These are phyloP conservation scores for Aciculosporium take DNA, from an alignment of 2,329 filamentous ascomycete species.

Conservation along the genomic window DNA sequence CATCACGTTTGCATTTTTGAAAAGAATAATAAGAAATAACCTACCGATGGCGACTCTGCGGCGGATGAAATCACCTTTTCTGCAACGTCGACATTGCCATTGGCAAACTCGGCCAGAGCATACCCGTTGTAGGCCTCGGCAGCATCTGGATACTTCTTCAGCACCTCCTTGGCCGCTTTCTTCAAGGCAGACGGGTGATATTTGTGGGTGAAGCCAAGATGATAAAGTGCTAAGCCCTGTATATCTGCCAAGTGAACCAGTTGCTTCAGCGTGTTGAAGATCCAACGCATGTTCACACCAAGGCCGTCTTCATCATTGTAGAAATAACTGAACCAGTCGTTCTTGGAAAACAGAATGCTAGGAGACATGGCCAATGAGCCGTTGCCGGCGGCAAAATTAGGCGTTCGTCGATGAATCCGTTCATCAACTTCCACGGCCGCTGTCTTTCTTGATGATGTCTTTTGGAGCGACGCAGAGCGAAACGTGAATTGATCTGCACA, in stretches of 20 bases:
- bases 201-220: slow-evolving; percentile 49
- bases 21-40: slow-evolving; percentile 5
- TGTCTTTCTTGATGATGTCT: slow-evolving; percentile 1
- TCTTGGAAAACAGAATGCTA: slow-evolving; percentile 38
- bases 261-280: slow-evolving; percentile 40
- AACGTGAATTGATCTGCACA: slow-evolving; percentile 18
- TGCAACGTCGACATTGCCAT: slow-evolving; percentile 42
- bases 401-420: slow-evolving; percentile 11
- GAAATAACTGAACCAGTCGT: slow-evolving; percentile 31
- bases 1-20: background rate
- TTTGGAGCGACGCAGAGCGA: background rate
- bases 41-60: slow-evolving; percentile 25
- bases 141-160: slow-evolving; percentile 54
- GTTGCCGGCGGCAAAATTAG: slow-evolving; percentile 18
- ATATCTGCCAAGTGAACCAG: slow-evolving; percentile 32
- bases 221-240: slow-evolving; percentile 46
- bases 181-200: slow-evolving; percentile 40
- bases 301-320: slow-evolving; percentile 11
- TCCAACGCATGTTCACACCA: slow-evolving; percentile 29
- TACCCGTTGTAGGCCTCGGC: slow-evolving; percentile 66
- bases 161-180: slow-evolving; percentile 56
- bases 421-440: background rate
- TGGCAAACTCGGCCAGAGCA: slow-evolving; percentile 52
- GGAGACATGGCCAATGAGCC: slow-evolving; percentile 21
- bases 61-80: slow-evolving; percentile 54